phyloP scores from a whole-genome alignment of 2,329 filamentous ascomycete species.

The Sarocladium strictum region DNA sequence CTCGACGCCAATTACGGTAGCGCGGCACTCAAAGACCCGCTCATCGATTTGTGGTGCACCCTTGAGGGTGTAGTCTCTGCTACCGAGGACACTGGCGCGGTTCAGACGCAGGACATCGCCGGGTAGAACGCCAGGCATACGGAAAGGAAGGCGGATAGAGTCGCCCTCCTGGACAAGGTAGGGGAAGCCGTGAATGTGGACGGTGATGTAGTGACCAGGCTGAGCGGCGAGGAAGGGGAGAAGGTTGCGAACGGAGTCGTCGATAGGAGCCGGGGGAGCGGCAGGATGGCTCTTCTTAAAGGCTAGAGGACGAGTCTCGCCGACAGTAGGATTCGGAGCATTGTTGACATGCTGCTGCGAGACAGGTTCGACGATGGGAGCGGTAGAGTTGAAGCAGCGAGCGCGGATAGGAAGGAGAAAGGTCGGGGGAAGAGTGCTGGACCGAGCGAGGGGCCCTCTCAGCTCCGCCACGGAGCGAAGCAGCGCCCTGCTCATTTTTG shows the following conservation, averaged over 20 bases:
- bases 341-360: slow-evolving; percentile 28
- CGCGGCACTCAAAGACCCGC: slow-evolving; percentile 75
- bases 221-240: slow-evolving; percentile 69
- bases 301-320: slow-evolving; percentile 27
- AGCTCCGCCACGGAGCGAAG: slow-evolving; percentile 60
- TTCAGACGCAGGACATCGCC: slow-evolving; percentile 87
- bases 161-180: slow-evolving; percentile 78
- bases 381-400: slow-evolving; percentile 41
- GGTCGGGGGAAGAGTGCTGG: slow-evolving; percentile 34
- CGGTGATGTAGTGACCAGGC: slow-evolving; percentile 69
- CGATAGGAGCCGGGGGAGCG: slow-evolving; percentile 34
- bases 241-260: slow-evolving; percentile 51
- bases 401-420: slow-evolving; percentile 29
- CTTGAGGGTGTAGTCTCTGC: slow-evolving; percentile 84
- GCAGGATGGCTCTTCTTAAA: slow-evolving; percentile 34
- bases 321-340: slow-evolving; percentile 28
- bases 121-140: slow-evolving; percentile 67
- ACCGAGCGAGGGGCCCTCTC: slow-evolving; percentile 31
- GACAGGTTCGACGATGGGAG: slow-evolving; percentile 40
- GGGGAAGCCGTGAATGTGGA: slow-evolving; percentile 72
- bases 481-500: slow-evolving; percentile 52
- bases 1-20: slow-evolving; percentile 79
- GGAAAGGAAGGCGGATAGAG: slow-evolving; percentile 69
- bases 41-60: slow-evolving; percentile 79
- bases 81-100: slow-evolving; percentile 75